Base-by-base conservation (phyloP, 345 rosid species). In the Eucalyptus grandis region DNA sequence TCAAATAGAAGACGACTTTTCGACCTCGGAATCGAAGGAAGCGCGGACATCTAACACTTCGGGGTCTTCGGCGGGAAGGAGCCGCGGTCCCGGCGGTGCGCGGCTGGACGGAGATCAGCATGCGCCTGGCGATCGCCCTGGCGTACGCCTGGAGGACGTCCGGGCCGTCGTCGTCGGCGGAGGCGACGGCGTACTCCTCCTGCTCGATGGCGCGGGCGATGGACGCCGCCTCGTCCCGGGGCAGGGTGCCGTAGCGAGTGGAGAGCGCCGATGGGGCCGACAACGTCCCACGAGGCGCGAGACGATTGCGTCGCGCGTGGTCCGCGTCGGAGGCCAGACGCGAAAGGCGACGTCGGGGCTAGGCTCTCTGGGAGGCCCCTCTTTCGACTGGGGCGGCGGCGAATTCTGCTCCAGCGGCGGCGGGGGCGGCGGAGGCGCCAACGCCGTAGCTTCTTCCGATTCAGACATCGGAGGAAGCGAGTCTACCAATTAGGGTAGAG, bases 261-360 rank as follows among this genome's bases (percentile, higher is more conserved):
- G 90, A 44, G 67, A 91, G 88, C 30, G 62, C 80, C 43, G 91
- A 91, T 6, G 88, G 80, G 31, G 90, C 13, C 53, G 89, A 88
- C 54, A 91, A 87, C 47, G 92, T 91, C 31, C 89, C 69, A 88
- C 85, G 77, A 89, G 89, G 91, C 89, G 92, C 30, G 77, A 47
- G 49, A 91, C 54, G 37, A 91, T 88, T 87, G 87, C 90, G 88
- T 91, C 91, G 82, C 91, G 89, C n/a, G 92, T 91, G 60, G 86
- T 46, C 92, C 88, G 89, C 15, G 91, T 86, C 56, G 90, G 92
- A 8, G 91, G 92, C 92, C 92, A 89, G 81, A 91, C 49, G 89
- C 69, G 44, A 60, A 87, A 87, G 69, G 88, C 65, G 88, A 37
- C 19, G 69, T 77, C 47, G 85, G 47, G 30, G 30, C 43, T 40